A percentile compares a stretch with the other conserved stretches of the same genome.
phyloP scores from a whole-genome alignment of 78 protist genomes.

The Guillardia theta region DNA sequence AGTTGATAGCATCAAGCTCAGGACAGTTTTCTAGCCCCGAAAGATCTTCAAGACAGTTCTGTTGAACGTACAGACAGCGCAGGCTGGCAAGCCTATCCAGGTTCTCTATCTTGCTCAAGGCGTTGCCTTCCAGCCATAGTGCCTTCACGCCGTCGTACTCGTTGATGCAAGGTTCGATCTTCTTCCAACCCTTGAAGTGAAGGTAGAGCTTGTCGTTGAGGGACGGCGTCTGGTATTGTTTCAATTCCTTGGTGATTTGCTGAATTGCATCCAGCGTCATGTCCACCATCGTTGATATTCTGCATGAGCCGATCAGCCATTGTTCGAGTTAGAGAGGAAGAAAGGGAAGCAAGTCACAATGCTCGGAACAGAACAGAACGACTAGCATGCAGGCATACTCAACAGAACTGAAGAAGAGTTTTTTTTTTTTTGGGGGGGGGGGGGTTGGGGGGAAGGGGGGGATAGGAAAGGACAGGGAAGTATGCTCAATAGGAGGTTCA shows the following conservation, averaged over 20 bases:
- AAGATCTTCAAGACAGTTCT: constrained; percentile 45
- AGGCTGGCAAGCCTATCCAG: constrained; percentile 43
- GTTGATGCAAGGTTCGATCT: constrained; percentile 33
- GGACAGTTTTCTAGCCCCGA: constrained; percentile 13
- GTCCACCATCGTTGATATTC: no score
- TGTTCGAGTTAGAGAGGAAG: no score
- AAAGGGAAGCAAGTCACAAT: no score
- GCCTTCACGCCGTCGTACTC: constrained; percentile 66
- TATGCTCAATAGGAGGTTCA: no score
- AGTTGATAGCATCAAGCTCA: constrained; percentile 53
- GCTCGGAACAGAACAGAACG: no score
- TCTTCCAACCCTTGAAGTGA: constrained; percentile 65
- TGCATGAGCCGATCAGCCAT: no score
- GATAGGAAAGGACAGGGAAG: no score
- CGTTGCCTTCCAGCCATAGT: constrained; percentile 83
- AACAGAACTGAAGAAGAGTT: no score
- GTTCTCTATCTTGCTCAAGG: constrained; percentile 59
- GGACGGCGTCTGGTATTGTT: constrained; percentile 60
- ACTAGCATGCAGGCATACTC: no score
- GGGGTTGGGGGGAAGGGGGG: no score
- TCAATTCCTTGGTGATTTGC: constrained; percentile 59
- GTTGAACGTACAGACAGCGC: constrained; percentile 52
- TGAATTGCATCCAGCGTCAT: no score
- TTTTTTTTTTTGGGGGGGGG: no score
- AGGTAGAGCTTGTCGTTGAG: constrained; percentile 81